These are phyloP conservation scores for Vitis rotundifolia DNA, from an alignment of 164 flowering plant species.

Conservation along the genomic window DNA sequence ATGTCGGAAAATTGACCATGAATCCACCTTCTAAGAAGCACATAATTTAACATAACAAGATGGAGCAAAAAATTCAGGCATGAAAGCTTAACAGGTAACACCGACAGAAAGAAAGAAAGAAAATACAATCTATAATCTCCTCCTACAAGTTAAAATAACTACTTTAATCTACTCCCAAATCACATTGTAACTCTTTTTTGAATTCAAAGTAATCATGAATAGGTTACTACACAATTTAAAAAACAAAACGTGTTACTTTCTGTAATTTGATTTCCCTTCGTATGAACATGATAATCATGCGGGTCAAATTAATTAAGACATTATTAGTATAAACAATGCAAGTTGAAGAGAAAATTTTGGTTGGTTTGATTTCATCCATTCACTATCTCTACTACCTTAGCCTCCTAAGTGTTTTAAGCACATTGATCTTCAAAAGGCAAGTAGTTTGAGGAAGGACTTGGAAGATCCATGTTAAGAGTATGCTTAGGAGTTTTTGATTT, in stretches of 20 bases:
- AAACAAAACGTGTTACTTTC: neutral
- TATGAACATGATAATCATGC: neutral
- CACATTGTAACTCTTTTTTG: conserved; percentile 1
- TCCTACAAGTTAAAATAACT: neutral
- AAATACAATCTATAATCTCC: neutral
- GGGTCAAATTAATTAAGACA: neutral
- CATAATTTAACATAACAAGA: neutral
- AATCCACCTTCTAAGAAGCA: neutral
- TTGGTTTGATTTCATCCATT: too few species aligned
- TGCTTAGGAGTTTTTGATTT: too few species aligned
- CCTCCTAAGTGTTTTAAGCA: too few species aligned
- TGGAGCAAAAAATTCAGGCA: neutral
- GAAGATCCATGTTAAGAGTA: too few species aligned
- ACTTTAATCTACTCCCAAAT: neutral
- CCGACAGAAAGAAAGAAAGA: too few species aligned
- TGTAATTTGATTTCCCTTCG: neutral
- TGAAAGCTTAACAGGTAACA: neutral
- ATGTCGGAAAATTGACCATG: conserved; percentile 1
- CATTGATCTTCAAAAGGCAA: too few species aligned
- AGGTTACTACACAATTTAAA: neutral
- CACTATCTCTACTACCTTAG: too few species aligned
- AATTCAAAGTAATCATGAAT: neutral
- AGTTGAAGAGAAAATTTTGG: neutral
- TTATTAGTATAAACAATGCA: neutral
- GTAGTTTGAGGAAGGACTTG: too few species aligned